Evolutionary conservation across 148 eudicot species (phyloP), one percentile per base, ranked within the genome.

Genomic region (Hydrangea macrophylla): DNA sequence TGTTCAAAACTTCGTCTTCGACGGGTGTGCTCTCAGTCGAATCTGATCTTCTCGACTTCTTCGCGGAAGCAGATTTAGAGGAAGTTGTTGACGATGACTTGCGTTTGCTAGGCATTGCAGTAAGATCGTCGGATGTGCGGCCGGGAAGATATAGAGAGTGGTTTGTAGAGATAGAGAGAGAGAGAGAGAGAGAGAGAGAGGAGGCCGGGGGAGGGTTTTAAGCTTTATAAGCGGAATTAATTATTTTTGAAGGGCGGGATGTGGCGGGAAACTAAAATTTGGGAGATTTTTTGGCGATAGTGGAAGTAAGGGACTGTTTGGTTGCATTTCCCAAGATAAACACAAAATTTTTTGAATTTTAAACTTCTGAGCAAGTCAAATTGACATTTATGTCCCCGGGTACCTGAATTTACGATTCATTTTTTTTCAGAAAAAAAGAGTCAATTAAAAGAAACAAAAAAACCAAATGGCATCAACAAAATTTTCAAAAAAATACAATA

Each of bases 251-350:
- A 44, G 7, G 33, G 68, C 1, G 44, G 50, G 39, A 4, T 44
- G 15, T 60, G 74, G 80, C 80, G 80, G 77, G 83, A 80, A 69
- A 42, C 58, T 59, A 54, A 57, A 55, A 27, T 36, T 62, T 65
- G 1, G 55, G 32, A 55, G 11, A 5, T 53, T 36, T 24, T n/a
- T n/a, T n/a, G n/a, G n/a, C n/a, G n/a, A n/a, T n/a, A n/a, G n/a
- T n/a, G n/a, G n/a, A n/a, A n/a, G n/a, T n/a, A n/a, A n/a, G n/a
- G n/a, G n/a, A n/a, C n/a, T n/a, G n/a, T n/a, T n/a, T n/a, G n/a
- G n/a, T n/a, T n/a, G n/a, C n/a, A n/a, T n/a, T n/a, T n/a, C n/a
- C n/a, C n/a, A n/a, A n/a, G n/a, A n/a, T n/a, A n/a, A n/a, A n/a
- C n/a, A n/a, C n/a, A n/a, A n/a, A n/a, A n/a, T n/a, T n/a, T n/a